phyloP scores from a whole-genome alignment of 2,329 filamentous ascomycete species.

The Aschersonia sp. region DNA sequence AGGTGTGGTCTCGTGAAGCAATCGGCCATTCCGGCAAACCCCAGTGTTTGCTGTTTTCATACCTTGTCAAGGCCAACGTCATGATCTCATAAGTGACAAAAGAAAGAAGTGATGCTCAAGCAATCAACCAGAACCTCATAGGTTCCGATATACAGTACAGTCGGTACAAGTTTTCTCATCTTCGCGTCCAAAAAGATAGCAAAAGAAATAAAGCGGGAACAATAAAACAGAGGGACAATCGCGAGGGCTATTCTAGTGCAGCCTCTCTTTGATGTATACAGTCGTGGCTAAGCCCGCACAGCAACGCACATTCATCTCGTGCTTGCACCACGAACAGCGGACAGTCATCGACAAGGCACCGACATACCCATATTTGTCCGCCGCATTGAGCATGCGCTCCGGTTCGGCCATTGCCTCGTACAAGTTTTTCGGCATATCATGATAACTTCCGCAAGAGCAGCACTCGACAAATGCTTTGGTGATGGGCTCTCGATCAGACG shows the following conservation, averaged over 20 bases:
- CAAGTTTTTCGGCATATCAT: slow-evolving; percentile 49
- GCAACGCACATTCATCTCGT: slow-evolving; percentile 54
- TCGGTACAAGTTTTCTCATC: no score
- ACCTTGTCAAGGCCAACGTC: no score
- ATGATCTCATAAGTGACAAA: no score
- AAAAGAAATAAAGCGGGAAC: no score
- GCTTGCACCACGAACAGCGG: slow-evolving; percentile 57
- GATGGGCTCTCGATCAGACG: slow-evolving; percentile 23
- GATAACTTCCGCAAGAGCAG: slow-evolving; percentile 48
- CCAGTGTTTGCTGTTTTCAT: no score
- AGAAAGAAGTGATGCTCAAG: no score
- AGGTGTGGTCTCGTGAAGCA: no score
- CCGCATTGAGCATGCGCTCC: slow-evolving; percentile 33
- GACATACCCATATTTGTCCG: slow-evolving; percentile 34
- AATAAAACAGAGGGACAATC: no score
- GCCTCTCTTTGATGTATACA: slow-evolving; percentile 49
- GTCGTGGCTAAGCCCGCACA: slow-evolving; percentile 55
- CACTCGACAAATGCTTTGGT: slow-evolving; percentile 53
- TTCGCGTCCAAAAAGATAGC: no score
- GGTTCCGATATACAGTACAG: no score
- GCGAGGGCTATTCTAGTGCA: slow-evolving; percentile 24
- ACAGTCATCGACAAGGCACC: slow-evolving; percentile 46
- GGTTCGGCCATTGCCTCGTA: slow-evolving; percentile 52
- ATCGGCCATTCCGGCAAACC: no score
- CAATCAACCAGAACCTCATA: no score